phyloP scores from a whole-genome alignment of 176 grass and related monocot species.

The Neostapfia colusana region DNA sequence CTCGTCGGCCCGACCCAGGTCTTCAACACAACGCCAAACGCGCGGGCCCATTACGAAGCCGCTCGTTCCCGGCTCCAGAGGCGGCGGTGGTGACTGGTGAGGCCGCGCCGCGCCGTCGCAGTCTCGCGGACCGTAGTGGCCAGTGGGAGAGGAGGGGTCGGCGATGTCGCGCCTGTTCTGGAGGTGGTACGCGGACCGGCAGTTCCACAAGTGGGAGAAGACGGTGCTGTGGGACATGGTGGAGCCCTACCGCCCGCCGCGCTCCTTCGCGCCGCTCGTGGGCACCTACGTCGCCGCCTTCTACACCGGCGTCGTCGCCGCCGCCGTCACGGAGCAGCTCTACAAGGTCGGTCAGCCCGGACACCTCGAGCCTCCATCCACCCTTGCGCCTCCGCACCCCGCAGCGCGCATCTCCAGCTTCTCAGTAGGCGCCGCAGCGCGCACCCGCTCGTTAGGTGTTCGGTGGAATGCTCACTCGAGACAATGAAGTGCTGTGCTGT shows the following conservation, averaged over 20 bases:
- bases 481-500: not conserved
- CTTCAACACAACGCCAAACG: not conserved
- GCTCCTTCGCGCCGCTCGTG: slow-evolving; percentile 74
- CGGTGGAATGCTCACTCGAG: slow-evolving; percentile 29
- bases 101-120: not conserved
- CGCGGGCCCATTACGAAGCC: not conserved
- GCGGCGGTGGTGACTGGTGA: not conserved
- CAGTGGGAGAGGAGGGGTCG: not conserved
- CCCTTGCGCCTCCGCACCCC: not conserved
- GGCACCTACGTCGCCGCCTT: slow-evolving; percentile 84
- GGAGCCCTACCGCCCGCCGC: slow-evolving; percentile 75
- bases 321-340: slow-evolving; percentile 86
- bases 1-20: not conserved
- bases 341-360: slow-evolving; percentile 55
- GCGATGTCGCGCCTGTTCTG: slow-evolving; percentile 75
- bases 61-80: not conserved
- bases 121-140: too few relatives aligned
- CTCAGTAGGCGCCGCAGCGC: not conserved
- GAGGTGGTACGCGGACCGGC: slow-evolving; percentile 92
- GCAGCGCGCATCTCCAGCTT: not conserved
- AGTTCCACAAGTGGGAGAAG: slow-evolving; percentile 92
- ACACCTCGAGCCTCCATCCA: not conserved
- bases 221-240: slow-evolving; percentile 97
- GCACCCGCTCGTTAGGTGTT: not conserved
- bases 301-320: slow-evolving; percentile 83